These are phyloP conservation scores for Arctium lappa DNA, from an alignment of 129 eudicot genomes.

Conservation along the genomic window DNA sequence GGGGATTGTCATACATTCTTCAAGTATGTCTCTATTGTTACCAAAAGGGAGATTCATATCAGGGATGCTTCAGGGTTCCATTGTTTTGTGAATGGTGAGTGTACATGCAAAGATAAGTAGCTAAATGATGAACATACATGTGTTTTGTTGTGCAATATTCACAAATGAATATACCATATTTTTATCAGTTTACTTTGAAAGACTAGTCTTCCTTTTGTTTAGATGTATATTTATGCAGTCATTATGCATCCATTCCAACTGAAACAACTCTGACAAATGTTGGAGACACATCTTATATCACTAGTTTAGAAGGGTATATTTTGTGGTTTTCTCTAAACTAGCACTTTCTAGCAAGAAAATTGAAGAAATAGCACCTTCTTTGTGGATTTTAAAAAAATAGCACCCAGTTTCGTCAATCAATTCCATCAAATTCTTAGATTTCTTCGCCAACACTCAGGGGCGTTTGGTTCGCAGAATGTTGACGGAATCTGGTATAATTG, in stretches of 20 bases:
- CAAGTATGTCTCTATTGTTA: slow-evolving; percentile 64
- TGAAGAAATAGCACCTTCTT: neutral
- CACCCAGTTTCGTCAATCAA: no score
- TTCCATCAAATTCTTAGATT: no score
- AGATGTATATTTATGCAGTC: neutral
- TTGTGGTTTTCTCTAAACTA: neutral
- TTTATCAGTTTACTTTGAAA: neutral
- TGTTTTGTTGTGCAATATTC: slow-evolving; percentile 1
- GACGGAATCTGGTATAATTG: no score
- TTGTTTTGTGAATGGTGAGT: slow-evolving; percentile 63
- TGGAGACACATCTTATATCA: neutral
- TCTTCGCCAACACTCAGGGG: no score
- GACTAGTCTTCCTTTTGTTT: neutral
- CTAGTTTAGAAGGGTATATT: neutral
- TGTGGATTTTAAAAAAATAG: no score
- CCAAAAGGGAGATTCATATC: slow-evolving; percentile 76
- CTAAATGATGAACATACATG: neutral
- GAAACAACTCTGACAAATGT: neutral
- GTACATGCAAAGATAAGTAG: slow-evolving; percentile 64
- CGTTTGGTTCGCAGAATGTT: no score
- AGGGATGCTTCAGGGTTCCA: slow-evolving; percentile 94
- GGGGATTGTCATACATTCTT: slow-evolving; percentile 91
- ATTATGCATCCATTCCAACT: neutral
- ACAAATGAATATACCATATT: neutral
- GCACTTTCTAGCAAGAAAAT: neutral